Evolutionary conservation across 192 early-diverging fungal genomes (phyloP).

Genomic region (Obelidium mucronatum): DNA sequence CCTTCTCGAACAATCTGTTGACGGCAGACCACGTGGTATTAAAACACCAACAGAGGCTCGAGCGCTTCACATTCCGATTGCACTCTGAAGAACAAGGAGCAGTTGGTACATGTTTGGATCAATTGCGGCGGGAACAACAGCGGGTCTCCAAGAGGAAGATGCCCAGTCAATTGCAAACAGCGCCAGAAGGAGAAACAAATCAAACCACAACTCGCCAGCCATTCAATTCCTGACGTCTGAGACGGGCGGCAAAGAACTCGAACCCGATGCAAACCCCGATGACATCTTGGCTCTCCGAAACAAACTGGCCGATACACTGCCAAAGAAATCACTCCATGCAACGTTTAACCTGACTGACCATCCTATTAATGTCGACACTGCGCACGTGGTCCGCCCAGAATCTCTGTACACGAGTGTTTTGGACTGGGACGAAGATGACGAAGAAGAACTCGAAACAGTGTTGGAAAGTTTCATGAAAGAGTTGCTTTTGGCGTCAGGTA

Average conservation of each 20-base stretch:
- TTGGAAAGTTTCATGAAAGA: conserved; percentile 18
- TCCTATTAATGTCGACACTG: background rate
- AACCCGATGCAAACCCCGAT: background rate
- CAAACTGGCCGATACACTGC: background rate
- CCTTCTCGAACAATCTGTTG: background rate
- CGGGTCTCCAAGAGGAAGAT: background rate
- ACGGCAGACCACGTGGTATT: background rate
- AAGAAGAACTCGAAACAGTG: conserved; percentile 13
- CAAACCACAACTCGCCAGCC: too few relatives aligned
- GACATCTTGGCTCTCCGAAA: background rate
- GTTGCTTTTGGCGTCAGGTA: conserved; percentile 8
- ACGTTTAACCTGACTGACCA: background rate
- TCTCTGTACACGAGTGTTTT: background rate
- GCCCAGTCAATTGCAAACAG: background rate
- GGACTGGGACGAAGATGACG: background rate
- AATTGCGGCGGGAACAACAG: background rate
- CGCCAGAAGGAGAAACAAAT: too few relatives aligned
- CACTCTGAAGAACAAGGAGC: background rate
- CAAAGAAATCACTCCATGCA: background rate
- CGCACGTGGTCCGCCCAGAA: background rate
- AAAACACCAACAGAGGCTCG: background rate
- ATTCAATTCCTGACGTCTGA: background rate
- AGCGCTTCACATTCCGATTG: too few relatives aligned
- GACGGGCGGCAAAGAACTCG: too few relatives aligned
- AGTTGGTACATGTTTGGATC: conserved; percentile 5